Base-by-base conservation (phyloP, 2,329 filamentous ascomycete genomes). In the Hypocrella siamensis region DNA sequence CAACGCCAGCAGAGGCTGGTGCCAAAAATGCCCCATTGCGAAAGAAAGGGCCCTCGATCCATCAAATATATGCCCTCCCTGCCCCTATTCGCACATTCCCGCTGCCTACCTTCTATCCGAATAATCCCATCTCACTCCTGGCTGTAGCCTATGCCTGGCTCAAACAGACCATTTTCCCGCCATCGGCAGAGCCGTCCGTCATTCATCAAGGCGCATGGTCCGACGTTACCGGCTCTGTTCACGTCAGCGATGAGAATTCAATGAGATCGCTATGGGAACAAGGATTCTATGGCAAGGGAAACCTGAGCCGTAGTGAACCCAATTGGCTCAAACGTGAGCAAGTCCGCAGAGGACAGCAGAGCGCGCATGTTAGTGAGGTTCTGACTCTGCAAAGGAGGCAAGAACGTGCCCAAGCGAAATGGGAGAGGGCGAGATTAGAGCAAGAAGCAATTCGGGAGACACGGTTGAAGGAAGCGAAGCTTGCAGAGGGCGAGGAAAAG, bases 251-350 rank as follows among this genome's bases (percentile, higher is more conserved):
- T 51, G 63, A 74, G 17, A 64, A 66, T 34, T 77, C 83, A 4
- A 77, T 92, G 39, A 68, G 79, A 33, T 83, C 78, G 2, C 57
- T 98, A 17, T 98, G 92, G 90, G 82, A 93, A 54, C 83, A 92
- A 59, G 90, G 90, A 5, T 98, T 98, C 57, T 98, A 88, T 54
- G 92, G 92, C 30, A 94, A 94, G 54, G 90, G 90, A 28, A 88
- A 65, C 44, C 61, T 96, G 36, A 94, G 86, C 59, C 75, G 92
- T 45, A 94, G 86, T 62, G 88, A 98, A 52, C 88, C 88, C 3
- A 90, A 76, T 43, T 98, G 90, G 90, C 55, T 93, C 31, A 80
- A 81, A 40, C 68, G 80, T 39, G 84, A 93, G 54, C 79, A 82
- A 52, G 75, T 78, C 18, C 70, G 78, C 31, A 67, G 67, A 36